Base-by-base conservation (phyloP, 352 stramenopile genomes). In the Pythium aphanidermatum region DNA sequence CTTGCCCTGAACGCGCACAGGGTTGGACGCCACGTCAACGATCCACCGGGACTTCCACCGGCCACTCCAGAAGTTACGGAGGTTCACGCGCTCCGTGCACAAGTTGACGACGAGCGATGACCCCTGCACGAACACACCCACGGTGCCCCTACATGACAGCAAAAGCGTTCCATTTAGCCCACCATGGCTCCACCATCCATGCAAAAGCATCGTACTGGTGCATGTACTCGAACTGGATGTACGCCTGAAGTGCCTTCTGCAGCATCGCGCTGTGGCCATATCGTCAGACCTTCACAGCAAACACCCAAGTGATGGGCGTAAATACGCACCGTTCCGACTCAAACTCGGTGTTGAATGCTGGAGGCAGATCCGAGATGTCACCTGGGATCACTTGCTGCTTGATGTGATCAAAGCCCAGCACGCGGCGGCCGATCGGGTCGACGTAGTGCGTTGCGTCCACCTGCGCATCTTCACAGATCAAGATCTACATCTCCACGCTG, bases 61-160 rank as follows among this genome's bases (percentile, higher is more conserved):
- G 13, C 81, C 81, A 27, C 76, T 83, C 84, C 84, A 96, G 40
- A 85, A 96, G 60, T 95, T 96, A 40, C 81, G 80, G 41, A 96
- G 46, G 55, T 95, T 96, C 42, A 93, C 60, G 24, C 82, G 82
- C 56, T 95, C 79, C 19, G 80, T 85, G 32, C 81, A 91, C 31
- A 96, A 36, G 25, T 93, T 74, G 30, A 95, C 66, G 19, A 87
- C 49, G 27, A 96, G 27, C 16, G 51, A 74, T 24, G 74, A 69
- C 48, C 62, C 79, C 32, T 71, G 69, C 20, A 78, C 63, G 55
- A 81, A 95, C 38, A 95, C 86, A 21, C 81, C 86, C 10, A 63
- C 82, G 21, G 67, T 92, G 27, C 83, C 77, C 20, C 78, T 92
- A 40, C 23, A 49, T n/a, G n/a, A n/a, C n/a, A n/a, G n/a, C n/a